These are phyloP conservation scores for Kalmanozyma brasiliensis DNA, from an alignment of 1,284 basidiomycete genomes.

Conservation along the genomic window DNA sequence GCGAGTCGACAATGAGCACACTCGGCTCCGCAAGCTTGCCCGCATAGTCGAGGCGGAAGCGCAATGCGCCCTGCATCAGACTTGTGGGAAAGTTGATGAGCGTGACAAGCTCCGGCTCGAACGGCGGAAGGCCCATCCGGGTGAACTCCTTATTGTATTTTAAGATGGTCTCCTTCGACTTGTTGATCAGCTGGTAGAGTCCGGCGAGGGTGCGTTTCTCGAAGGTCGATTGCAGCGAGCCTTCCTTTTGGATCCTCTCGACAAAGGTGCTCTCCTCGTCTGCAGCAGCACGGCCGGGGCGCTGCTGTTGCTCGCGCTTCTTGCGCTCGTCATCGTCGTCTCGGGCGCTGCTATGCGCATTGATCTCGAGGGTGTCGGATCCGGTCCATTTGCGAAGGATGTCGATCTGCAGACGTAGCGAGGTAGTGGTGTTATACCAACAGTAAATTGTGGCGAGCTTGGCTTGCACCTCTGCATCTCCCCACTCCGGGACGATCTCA, in stretches of 20 bases:
- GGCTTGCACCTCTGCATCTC: conserved; percentile 44
- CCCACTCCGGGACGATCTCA: conserved; percentile 62
- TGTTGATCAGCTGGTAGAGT: conserved; percentile 84
- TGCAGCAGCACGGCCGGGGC: conserved; percentile 17
- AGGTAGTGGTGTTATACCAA: conserved; percentile 63
- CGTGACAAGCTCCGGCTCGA: conserved; percentile 90
- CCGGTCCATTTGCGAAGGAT: conserved; percentile 66
- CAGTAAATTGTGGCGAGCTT: conserved; percentile 63
- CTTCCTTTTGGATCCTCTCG: conserved; percentile 94
- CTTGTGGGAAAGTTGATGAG: conserved; percentile 94
- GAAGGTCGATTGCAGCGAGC: conserved; percentile 90
- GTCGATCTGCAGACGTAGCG: conserved; percentile 56
- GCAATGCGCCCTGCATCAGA: conserved; percentile 89
- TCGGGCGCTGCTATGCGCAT: conserved; percentile 16
- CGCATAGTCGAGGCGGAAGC: conserved; percentile 88
- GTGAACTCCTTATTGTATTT: conserved; percentile 79
- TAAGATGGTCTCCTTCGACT: conserved; percentile 87
- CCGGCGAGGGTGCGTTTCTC: conserved; percentile 91
- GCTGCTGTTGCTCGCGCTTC: conserved; percentile 16
- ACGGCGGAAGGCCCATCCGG: conserved; percentile 89
- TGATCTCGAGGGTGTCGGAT: conserved; percentile 55
- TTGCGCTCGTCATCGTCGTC: conserved; percentile 11
- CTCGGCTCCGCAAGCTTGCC: conserved; percentile 85
- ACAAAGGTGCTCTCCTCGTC: conserved; percentile 74
- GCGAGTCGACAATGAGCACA: conserved; percentile 87